Base-by-base conservation (phyloP, 106 monocot genomes). In the Dactylorhiza incarnata region DNA sequence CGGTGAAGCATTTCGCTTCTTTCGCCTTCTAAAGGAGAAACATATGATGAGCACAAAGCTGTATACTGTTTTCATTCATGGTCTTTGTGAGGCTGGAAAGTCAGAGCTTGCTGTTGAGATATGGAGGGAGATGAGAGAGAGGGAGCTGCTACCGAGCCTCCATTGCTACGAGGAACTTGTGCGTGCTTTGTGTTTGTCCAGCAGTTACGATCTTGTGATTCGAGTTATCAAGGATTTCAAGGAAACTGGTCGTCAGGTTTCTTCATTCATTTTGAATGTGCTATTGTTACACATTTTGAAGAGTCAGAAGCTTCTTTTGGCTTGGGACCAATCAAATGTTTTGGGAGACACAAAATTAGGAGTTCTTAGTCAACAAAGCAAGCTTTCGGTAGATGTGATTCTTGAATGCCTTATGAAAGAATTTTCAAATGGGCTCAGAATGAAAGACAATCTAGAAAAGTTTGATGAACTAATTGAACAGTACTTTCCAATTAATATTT, bases 121-220 rank as follows among this genome's bases (percentile, higher is more conserved):
- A 59, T 96, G 93, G 96, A 79, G 63, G 75, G 91, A 96, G 71
- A 83, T 82, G 59, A 85, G 91, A 79, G 77, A 78, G 8, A 93
- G 87, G 62, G 79, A 82, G 7, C 25, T 93, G 70, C 74, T 96
- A 61, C 93, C 93, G 3, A 91, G 80, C 50, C 89, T 93, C 37
- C 61, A 87, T 5, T 87, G 93, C 77, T 96, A 96, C 19, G 93
- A 96, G 79, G 93, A 91, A 51, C 91, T 96, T 59, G 78, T 93
- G 24, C 83, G 78, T 71, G 56, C 73, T 19, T 84, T 96, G 68
- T 85, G 85, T 54, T 81, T 74, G 65, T 51, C 66, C 17, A 74
- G 78, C 22, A 74, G 86, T 71, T 96, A 93, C 76, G 68, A 78
- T 77, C 67, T 25, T 49, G 87, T 76, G 0, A 80, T 91, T 23